Evolutionary conservation across 306 rosid species (phyloP).

Genomic region (Nissolia schottii): DNA sequence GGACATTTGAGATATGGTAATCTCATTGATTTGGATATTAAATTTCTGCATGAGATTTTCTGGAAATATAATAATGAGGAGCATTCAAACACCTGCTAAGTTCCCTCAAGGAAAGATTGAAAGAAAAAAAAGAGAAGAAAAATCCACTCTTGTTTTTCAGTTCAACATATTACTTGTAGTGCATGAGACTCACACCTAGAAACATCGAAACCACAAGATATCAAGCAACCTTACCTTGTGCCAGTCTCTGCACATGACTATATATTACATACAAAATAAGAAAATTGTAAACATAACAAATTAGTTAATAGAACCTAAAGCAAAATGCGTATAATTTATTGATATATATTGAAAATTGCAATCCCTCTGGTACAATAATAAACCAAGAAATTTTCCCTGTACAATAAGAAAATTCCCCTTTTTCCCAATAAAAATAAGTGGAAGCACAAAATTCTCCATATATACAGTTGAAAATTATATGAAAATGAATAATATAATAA

Average conservation of each 20-base stretch:
- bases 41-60: not conserved
- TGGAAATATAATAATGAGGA: not conserved
- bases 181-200: too few species aligned
- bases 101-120: too few species aligned
- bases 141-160: too few species aligned
- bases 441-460: conserved; percentile 67
- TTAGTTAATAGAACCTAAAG: not conserved
- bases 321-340: conserved; percentile 48
- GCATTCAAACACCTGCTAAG: not conserved
- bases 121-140: not conserved
- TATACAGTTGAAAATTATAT: conserved; percentile 56
- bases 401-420: conserved; percentile 47
- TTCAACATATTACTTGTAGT: too few species aligned
- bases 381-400: conserved; percentile 64
- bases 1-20: not conserved
- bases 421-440: conserved; percentile 40
- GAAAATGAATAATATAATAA: conserved; percentile 32
- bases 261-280: too few species aligned
- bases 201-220: too few species aligned
- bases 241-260: too few species aligned
- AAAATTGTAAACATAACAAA: not conserved
- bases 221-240: too few species aligned
- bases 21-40: not conserved
- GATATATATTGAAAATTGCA: conserved; percentile 39
- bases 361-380: conserved; percentile 52